Evolutionary conservation across 805 yeast species (phyloP), one percentile per base, ranked within the genome.

Genomic region (Myxozyma monticola): DNA sequence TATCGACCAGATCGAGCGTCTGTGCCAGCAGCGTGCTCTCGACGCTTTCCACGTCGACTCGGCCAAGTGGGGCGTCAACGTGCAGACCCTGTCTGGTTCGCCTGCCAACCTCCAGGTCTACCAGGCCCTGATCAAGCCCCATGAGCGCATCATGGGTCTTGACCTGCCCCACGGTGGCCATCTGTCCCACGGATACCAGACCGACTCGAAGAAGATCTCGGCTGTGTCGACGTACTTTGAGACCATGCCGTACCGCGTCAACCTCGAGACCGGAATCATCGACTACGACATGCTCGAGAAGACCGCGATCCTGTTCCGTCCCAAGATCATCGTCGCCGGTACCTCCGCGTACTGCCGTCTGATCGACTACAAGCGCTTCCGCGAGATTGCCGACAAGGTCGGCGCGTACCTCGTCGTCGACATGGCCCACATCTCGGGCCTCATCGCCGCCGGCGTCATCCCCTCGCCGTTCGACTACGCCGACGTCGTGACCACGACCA

Each of bases 81-180:
- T 93, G 37, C 99, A 93, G 75, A 81, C 97, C 41, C 77, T 93
- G 64, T 86, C 96, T 24, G 99, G 99, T 52, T 89, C 99, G 20
- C 98, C 98, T 59, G 99, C 99, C 50, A 93, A 93, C 75, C 79
- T 93, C 70, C 91, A 93, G 70, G 98, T 90, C 40, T 93, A 93
- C 76, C 90, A 88, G 68, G 97, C 98, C 37, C 76, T 93, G 60
- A 81, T 93, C 85, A 87, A 86, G 66, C 95, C 93, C 54, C 96
- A 89, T 68, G 99, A 91, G 65, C 85, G 99, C 73, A 74, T 93
- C 63, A 93, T 93, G 99, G 99, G 99, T 63, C 80, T 93, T 61
- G 97, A 91, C 68, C 78, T 93, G 68, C 99, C 99, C 62, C 98
- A 93, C 66, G 99, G 99, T 66, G 99, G 99, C 65, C 99, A 93